phyloP scores from a whole-genome alignment of 163 green algal genomes.

The Coccomyxa subellipsoidea region DNA sequence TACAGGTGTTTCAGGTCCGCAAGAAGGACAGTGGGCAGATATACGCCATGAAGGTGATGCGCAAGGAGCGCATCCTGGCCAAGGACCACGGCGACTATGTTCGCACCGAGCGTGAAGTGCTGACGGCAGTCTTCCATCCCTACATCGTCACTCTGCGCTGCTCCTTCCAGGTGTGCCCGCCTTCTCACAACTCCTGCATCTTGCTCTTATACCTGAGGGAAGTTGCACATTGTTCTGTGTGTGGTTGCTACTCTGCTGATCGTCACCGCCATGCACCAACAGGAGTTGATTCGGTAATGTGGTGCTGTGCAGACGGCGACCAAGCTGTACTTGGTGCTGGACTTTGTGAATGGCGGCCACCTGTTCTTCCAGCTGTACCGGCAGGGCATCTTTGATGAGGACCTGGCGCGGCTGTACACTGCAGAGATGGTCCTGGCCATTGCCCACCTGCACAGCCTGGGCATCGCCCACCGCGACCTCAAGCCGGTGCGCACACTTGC shows the following conservation, averaged over 20 bases:
- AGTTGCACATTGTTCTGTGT: too few relatives aligned
- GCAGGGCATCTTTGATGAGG: slow-evolving; percentile 58
- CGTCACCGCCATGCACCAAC: too few relatives aligned
- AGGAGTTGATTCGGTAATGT: too few relatives aligned
- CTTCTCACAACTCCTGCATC: neutral
- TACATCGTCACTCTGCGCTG: slow-evolving; percentile 97
- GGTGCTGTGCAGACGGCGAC: slow-evolving; percentile 54
- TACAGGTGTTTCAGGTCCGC: slow-evolving; percentile 80
- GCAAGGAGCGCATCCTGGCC: slow-evolving; percentile 92
- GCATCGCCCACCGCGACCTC: slow-evolving; percentile 86
- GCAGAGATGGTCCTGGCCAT: slow-evolving; percentile 95
- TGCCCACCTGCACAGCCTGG: slow-evolving; percentile 84
- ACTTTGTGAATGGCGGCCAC: slow-evolving; percentile 98
- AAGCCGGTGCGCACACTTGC: slow-evolving; percentile 66
- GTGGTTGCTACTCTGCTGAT: too few relatives aligned
- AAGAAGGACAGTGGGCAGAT: slow-evolving; percentile 73
- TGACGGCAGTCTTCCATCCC: slow-evolving; percentile 89
- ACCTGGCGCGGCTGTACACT: slow-evolving; percentile 85
- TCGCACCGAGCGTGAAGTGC: slow-evolving; percentile 83
- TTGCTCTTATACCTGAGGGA: too few relatives aligned
- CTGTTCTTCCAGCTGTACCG: slow-evolving; percentile 96
- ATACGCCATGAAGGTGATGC: slow-evolving; percentile 97
- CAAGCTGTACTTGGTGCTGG: slow-evolving; percentile 97
- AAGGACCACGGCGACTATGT: slow-evolving; percentile 92
- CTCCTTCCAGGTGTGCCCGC: slow-evolving; percentile 80